Conservation (phyloP, 495 filamentous ascomycete species). For the Xeromyces bisporus region DNA sequence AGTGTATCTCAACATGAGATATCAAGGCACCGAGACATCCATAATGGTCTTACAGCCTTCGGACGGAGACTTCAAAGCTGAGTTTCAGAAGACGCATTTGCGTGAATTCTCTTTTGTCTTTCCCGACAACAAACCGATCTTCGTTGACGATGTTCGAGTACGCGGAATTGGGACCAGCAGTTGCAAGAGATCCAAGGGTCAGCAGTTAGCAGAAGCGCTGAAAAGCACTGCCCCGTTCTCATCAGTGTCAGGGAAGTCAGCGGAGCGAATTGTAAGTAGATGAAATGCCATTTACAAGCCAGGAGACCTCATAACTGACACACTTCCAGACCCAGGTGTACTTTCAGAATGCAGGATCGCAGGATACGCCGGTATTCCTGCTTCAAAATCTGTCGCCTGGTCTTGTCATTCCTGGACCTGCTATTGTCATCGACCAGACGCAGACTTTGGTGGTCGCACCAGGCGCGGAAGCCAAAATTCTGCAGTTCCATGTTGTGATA, state of each 20-base stretch:
- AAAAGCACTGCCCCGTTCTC: slow-evolving; percentile 21
- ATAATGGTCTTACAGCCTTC: slow-evolving; percentile 33
- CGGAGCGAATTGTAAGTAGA: not conserved
- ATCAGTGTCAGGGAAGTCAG: slow-evolving; percentile 13
- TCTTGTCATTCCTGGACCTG: slow-evolving; percentile 66
- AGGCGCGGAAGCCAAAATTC: slow-evolving; percentile 36
- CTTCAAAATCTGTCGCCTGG: slow-evolving; percentile 61
- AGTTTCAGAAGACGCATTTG: slow-evolving; percentile 30
- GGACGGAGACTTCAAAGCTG: slow-evolving; percentile 24
- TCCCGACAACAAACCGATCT: slow-evolving; percentile 17
- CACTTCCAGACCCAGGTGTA: not conserved
- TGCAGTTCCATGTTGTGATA: slow-evolving; percentile 31
- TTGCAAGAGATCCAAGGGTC: slow-evolving; percentile 21
- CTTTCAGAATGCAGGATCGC: slow-evolving; percentile 41
- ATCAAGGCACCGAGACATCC: slow-evolving; percentile 34
- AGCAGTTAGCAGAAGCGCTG: slow-evolving; percentile 8
- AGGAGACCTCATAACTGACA: too few species aligned
- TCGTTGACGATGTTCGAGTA: slow-evolving; percentile 38
- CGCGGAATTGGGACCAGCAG: slow-evolving; percentile 26
- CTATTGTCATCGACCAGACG: slow-evolving; percentile 84
- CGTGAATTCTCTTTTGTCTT: slow-evolving; percentile 38
- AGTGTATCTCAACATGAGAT: slow-evolving; percentile 36
- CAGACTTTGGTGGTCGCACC: slow-evolving; percentile 92
- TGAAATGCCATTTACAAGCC: too few species aligned
- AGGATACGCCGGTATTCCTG: slow-evolving; percentile 74